These are phyloP conservation scores for Yamadazyma diospyri DNA, from an alignment of 1,139 yeast genomes.

Conservation along the genomic window DNA sequence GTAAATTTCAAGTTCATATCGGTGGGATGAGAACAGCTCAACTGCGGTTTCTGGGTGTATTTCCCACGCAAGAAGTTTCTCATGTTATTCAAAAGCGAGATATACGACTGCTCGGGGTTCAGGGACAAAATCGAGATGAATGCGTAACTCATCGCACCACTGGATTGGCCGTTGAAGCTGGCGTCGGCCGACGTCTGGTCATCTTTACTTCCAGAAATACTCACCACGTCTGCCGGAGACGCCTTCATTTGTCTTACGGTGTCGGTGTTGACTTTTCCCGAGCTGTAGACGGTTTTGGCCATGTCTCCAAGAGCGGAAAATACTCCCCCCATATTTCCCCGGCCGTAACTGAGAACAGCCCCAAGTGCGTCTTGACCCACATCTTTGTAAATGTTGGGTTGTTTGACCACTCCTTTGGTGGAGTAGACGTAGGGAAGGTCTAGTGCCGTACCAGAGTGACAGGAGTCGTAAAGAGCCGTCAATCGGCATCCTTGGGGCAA, in stretches of 20 bases:
- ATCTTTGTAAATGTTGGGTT: constrained; percentile 82
- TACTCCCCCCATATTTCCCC: constrained; percentile 63
- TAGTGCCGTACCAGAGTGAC: constrained; percentile 90
- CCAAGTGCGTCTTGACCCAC: constrained; percentile 74
- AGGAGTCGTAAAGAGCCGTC: constrained; percentile 87
- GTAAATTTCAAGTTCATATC: constrained; percentile 68
- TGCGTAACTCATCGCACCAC: constrained; percentile 96
- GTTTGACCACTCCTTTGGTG: constrained; percentile 87
- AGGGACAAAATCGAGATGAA: constrained; percentile 68
- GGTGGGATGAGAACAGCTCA: constrained; percentile 80
- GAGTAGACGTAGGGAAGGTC: constrained; percentile 89
- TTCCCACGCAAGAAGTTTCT: constrained; percentile 64
- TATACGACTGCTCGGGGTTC: constrained; percentile 71
- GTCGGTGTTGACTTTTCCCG: constrained; percentile 25
- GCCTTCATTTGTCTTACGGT: constrained; percentile 53
- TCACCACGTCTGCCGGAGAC: constrained; percentile 84
- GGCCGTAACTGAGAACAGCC: constrained; percentile 69
- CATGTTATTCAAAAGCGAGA: constrained; percentile 78
- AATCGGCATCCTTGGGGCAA: constrained; percentile 80
- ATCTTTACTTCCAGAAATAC: constrained; percentile 89
- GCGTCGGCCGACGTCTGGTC: constrained; percentile 83
- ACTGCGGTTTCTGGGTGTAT: constrained; percentile 86
- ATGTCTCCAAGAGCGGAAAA: constrained; percentile 42
- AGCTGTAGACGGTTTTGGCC: constrained; percentile 40
- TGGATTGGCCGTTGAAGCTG: constrained; percentile 66